Evolutionary conservation across 768 basidiomycete genomes (phyloP).

Genomic region (Psilocybe cyanescens): DNA sequence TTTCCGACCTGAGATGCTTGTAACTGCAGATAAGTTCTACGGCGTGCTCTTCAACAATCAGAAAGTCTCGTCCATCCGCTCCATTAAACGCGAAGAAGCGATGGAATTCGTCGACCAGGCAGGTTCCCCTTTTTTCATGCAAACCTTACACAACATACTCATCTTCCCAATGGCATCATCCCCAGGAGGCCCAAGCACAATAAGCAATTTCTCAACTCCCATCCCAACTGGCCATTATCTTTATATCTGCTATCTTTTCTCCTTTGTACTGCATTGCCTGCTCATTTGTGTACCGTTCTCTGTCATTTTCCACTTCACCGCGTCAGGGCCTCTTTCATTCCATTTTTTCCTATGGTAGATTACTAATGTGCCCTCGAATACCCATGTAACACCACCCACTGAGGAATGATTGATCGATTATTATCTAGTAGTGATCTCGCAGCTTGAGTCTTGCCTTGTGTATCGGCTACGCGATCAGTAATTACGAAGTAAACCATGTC

Average conservation of each 20-base stretch:
- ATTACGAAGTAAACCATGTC: too few species aligned
- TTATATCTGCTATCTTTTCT: conserved; percentile 6
- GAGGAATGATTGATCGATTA: neutral
- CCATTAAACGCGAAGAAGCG: conserved; percentile 89
- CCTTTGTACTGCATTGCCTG: conserved; percentile 3
- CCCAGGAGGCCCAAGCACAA: conserved; percentile 36
- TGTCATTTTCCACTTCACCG: too few species aligned
- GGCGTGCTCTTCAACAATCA: conserved; percentile 96
- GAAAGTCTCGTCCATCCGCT: conserved; percentile 88
- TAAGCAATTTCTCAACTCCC: conserved; percentile 13
- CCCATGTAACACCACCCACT: neutral
- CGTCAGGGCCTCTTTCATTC: neutral
- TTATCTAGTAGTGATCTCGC: too few species aligned
- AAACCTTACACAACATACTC: neutral
- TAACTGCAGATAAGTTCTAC: conserved; percentile 95
- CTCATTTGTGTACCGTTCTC: neutral
- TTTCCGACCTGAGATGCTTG: conserved; percentile 96
- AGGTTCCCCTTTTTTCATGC: conserved; percentile 18
- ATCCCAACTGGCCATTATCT: neutral
- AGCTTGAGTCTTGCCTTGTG: too few species aligned
- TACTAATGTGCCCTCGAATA: neutral
- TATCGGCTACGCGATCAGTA: too few species aligned
- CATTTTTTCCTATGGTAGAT: neutral
- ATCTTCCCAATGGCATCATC: neutral
- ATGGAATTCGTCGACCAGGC: conserved; percentile 94